Conservation (phyloP, 768 basidiomycete genomes). For the Boletus reticuloceps region DNA sequence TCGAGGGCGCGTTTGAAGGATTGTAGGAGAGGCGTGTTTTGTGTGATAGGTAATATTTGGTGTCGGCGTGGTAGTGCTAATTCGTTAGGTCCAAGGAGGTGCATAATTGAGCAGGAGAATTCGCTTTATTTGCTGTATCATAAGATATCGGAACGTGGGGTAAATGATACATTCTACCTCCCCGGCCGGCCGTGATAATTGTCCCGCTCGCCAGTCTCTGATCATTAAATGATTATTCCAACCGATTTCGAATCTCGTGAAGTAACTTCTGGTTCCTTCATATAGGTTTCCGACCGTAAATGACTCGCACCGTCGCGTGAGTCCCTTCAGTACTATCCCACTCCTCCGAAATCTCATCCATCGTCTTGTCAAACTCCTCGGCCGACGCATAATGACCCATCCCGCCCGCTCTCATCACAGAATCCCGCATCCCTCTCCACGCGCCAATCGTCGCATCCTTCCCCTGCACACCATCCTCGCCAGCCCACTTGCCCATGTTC, state of each 20-base stretch:
- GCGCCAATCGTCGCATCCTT: constrained; percentile 15
- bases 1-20: constrained; percentile 56
- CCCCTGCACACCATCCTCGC: constrained; percentile 18
- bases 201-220: background rate
- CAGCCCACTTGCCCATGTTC: constrained; percentile 25
- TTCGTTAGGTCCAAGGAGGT: background rate
- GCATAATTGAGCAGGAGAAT: background rate
- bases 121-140: background rate
- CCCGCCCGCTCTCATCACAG: constrained; percentile 18
- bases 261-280: background rate
- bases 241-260: background rate
- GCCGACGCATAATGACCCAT: constrained; percentile 12
- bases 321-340: constrained; percentile 24
- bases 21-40: constrained; percentile 21
- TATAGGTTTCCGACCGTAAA: constrained; percentile 16
- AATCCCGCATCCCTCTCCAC: constrained; percentile 23
- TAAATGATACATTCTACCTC: too few relatives aligned
- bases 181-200: background rate
- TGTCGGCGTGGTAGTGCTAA: background rate
- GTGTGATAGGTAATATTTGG: background rate
- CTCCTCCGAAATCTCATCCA: constrained; percentile 21
- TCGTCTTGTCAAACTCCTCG: constrained; percentile 17
- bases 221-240: background rate
- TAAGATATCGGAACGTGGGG: too few relatives aligned
- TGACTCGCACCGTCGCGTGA: background rate